phyloP scores from a whole-genome alignment of 805 yeast species.

The Torulaspora quercuum region DNA sequence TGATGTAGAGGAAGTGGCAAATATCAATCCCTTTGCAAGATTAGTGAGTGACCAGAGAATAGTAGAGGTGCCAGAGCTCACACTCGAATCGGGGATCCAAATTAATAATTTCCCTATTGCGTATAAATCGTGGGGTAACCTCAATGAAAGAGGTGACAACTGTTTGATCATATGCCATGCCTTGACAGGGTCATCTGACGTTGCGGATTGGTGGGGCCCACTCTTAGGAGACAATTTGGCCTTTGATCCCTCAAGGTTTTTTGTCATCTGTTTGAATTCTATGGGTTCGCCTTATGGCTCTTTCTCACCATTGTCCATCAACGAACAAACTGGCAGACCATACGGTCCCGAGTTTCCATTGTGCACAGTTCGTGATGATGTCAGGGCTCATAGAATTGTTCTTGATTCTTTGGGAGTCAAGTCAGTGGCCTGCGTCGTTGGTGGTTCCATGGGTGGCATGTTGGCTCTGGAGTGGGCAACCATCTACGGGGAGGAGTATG shows the following conservation, averaged over 20 bases:
- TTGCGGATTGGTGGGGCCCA: slow-evolving; percentile 99
- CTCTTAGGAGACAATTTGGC: slow-evolving; percentile 75
- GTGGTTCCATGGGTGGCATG: slow-evolving; percentile 99
- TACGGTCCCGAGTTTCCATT: slow-evolving; percentile 96
- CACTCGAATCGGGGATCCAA: slow-evolving; percentile 76
- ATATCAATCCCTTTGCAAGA: slow-evolving; percentile 58
- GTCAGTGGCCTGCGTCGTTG: slow-evolving; percentile 78
- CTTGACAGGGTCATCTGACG: slow-evolving; percentile 91
- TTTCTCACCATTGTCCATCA: slow-evolving; percentile 83
- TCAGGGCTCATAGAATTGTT: slow-evolving; percentile 68
- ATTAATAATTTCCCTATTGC: slow-evolving; percentile 82
- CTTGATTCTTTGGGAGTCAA: slow-evolving; percentile 78
- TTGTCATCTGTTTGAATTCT: slow-evolving; percentile 85
- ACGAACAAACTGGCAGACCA: slow-evolving; percentile 66
- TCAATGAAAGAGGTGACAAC: slow-evolving; percentile 67
- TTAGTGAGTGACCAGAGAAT: slow-evolving; percentile 76
- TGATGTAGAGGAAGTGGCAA: slow-evolving; percentile 23
- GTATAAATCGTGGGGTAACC: slow-evolving; percentile 90
- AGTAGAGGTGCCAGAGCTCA: slow-evolving; percentile 69
- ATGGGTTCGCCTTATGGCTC: slow-evolving; percentile 96
- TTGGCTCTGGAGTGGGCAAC: slow-evolving; percentile 78
- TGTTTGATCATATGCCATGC: slow-evolving; percentile 94
- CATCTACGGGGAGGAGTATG: slow-evolving; percentile 62
- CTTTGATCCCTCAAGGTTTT: slow-evolving; percentile 85
- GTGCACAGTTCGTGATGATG: slow-evolving; percentile 91